phyloP scores from a whole-genome alignment of 164 flowering plant species.

The Stephania yunnanensis region DNA sequence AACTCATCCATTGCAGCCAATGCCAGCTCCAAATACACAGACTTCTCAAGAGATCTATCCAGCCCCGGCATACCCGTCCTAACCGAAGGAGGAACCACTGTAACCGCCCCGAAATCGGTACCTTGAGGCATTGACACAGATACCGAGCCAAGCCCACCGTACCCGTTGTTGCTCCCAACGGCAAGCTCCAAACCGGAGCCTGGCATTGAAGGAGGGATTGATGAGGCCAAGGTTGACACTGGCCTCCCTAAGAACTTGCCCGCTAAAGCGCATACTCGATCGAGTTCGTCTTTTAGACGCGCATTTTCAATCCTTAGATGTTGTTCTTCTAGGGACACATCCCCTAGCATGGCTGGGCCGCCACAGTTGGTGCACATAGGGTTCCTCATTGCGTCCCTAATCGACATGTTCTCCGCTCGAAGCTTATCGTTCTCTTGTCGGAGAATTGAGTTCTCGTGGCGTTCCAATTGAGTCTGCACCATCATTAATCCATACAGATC shows the following conservation, averaged over 20 bases:
- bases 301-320: constrained; percentile 91
- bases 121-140: constrained; percentile 38
- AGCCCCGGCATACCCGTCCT: constrained; percentile 30
- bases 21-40: constrained; percentile 83
- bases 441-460: constrained; percentile 86
- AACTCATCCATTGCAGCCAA: constrained; percentile 91
- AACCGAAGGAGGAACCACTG: constrained; percentile 30
- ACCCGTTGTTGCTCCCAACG: constrained; percentile 65
- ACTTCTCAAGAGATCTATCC: constrained; percentile 61
- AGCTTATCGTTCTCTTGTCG: constrained; percentile 92
- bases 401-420: constrained; percentile 79
- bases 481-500: neutral
- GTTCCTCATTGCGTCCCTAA: constrained; percentile 83
- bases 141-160: constrained; percentile 36
- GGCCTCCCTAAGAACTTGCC: constrained; percentile 89
- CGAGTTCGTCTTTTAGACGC: constrained; percentile 76
- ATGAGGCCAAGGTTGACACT: constrained; percentile 33
- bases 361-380: constrained; percentile 92
- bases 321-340: constrained; percentile 81
- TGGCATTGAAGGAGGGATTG: constrained; percentile 39
- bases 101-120: constrained; percentile 46
- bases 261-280: constrained; percentile 81
- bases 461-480: constrained; percentile 81
- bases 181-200: constrained; percentile 77
- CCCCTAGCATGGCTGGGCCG: constrained; percentile 86